phyloP scores from a whole-genome alignment of 148 eudicot genomes.

The Vaccinium macrocarpon region DNA sequence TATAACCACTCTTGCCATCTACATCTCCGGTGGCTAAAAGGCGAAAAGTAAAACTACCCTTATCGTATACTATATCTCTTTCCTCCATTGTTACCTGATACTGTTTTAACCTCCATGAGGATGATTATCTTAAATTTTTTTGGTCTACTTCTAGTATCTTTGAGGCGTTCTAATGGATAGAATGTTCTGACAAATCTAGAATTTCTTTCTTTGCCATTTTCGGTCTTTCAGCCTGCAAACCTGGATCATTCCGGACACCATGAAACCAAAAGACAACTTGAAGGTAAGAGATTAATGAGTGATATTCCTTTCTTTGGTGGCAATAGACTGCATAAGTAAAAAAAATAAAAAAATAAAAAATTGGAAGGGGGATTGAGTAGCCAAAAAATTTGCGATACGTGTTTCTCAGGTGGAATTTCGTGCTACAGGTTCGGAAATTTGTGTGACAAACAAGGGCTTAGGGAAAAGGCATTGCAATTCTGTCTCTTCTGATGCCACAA shows the following conservation, averaged over 20 bases:
- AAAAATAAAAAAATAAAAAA: neutral
- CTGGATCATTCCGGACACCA: constrained; percentile 11
- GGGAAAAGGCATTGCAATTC: neutral
- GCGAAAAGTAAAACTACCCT: neutral
- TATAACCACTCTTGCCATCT: neutral
- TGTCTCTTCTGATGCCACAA: constrained; percentile 5
- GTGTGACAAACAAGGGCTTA: constrained; percentile 11
- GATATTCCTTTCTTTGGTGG: neutral
- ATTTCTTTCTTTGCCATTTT: neutral
- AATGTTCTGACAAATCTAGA: neutral
- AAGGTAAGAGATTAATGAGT: constrained; percentile 9
- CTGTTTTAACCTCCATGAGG: constrained; percentile 9
- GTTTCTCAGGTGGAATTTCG: neutral
- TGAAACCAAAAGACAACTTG: constrained; percentile 7
- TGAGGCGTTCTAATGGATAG: neutral
- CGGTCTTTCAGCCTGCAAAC: constrained; percentile 15
- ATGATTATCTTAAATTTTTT: neutral
- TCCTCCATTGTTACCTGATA: constrained; percentile 1
- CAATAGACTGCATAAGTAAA: neutral
- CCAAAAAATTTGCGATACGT: neutral
- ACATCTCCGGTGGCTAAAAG: neutral
- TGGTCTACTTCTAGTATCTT: neutral
- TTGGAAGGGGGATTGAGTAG: neutral
- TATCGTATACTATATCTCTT: neutral
- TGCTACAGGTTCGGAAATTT: constrained; percentile 26